Evolutionary conservation across 768 basidiomycete species (phyloP).

Genomic region (Fistulinella prunicolor): DNA sequence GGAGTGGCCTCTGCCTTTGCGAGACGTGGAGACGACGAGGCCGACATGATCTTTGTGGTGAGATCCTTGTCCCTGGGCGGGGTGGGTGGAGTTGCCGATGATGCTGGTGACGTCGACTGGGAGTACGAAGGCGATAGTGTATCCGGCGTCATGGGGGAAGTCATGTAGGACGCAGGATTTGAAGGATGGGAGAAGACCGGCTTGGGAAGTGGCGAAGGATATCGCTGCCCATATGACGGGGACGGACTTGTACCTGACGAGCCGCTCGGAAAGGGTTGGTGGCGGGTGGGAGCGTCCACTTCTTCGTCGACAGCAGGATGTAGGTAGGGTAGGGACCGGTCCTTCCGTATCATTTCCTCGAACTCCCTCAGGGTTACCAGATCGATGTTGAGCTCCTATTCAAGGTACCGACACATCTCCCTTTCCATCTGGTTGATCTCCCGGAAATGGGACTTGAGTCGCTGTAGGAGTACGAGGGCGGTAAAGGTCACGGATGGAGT

Average conservation of each 20-base stretch:
- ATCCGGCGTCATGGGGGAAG: constrained; percentile 42
- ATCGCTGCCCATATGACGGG: constrained; percentile 28
- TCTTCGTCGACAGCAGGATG: constrained; percentile 58
- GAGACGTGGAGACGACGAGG: constrained; percentile 37
- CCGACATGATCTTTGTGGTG: constrained; percentile 45
- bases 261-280: constrained; percentile 35
- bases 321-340: constrained; percentile 66
- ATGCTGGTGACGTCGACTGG: constrained; percentile 52
- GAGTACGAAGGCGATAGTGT: constrained; percentile 56
- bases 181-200: constrained; percentile 16
- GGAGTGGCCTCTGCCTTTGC: constrained; percentile 21
- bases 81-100: constrained; percentile 60
- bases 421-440: constrained; percentile 84
- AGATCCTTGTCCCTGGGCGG: constrained; percentile 51
- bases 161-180: constrained; percentile 18
- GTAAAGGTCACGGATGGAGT: constrained; percentile 52
- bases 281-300: constrained; percentile 43
- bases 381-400: constrained; percentile 86
- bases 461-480: constrained; percentile 49
- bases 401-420: constrained; percentile 83
- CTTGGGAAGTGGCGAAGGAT: constrained; percentile 35
- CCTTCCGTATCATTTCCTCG: constrained; percentile 54
- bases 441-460: constrained; percentile 63
- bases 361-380: constrained; percentile 58
- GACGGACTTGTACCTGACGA: constrained; percentile 29